Evolutionary conservation across 1,139 yeast genomes (phyloP).

Genomic region (Lodderomyces parapsilosis): DNA sequence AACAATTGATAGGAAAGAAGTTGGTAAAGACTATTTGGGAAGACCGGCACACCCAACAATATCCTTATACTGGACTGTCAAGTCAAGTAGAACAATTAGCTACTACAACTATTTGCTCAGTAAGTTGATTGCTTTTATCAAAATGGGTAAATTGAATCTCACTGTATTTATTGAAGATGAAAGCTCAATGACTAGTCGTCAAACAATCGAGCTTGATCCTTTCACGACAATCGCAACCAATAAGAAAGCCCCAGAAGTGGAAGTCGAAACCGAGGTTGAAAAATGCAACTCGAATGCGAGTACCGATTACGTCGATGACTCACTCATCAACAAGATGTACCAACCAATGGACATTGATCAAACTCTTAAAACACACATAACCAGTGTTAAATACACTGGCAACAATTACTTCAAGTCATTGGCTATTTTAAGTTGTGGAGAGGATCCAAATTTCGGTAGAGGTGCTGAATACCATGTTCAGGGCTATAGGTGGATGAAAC

Average conservation of each 20-base stretch:
- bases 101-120: conserved; percentile 41
- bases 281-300: not conserved
- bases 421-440: conserved; percentile 42
- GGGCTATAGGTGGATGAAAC: conserved; percentile 23
- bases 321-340: not conserved
- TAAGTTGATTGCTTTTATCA: conserved; percentile 24
- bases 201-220: conserved; percentile 1
- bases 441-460: conserved; percentile 23
- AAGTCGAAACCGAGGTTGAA: not conserved
- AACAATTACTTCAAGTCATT: conserved; percentile 21
- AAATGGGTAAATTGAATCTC: conserved; percentile 22
- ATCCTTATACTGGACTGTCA: conserved; percentile 37
- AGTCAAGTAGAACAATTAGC: conserved; percentile 21
- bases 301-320: not conserved
- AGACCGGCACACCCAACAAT: conserved; percentile 31
- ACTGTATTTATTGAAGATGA: conserved; percentile 16
- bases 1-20: conserved; percentile 24
- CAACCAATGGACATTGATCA: conserved; percentile 6
- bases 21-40: conserved; percentile 27
- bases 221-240: not conserved
- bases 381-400: conserved; percentile 10
- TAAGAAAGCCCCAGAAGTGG: not conserved
- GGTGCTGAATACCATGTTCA: conserved; percentile 27
- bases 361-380: conserved; percentile 8
- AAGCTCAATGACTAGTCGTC: not conserved